These are phyloP conservation scores for Aspergillus diversus DNA, from an alignment of 495 filamentous ascomycete species.

Conservation along the genomic window DNA sequence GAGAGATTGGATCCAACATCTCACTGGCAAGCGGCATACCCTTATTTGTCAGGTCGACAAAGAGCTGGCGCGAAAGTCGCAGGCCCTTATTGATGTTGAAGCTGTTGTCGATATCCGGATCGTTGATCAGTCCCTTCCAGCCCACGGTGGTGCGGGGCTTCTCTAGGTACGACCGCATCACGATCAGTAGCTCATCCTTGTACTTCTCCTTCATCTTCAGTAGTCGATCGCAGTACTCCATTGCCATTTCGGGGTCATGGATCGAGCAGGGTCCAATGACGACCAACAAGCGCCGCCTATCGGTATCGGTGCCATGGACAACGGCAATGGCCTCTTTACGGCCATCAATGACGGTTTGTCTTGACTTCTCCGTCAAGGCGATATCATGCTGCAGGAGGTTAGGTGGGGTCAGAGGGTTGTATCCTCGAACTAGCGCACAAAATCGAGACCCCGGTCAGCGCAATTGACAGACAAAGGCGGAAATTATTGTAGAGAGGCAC, in stretches of 20 bases:
- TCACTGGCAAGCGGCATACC: constrained; percentile 99
- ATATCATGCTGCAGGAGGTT: constrained; percentile 97
- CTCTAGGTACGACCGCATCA: constrained; percentile 98
- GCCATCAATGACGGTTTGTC: constrained; percentile 75
- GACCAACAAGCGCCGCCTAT: constrained; percentile 78
- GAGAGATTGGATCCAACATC: constrained; percentile 98
- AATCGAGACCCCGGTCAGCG: neutral
- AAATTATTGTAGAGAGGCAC: constrained; percentile 26
- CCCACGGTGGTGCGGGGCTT: constrained; percentile 98
- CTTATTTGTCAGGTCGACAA: constrained; percentile 89
- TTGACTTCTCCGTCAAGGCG: constrained; percentile 73
- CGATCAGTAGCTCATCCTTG: constrained; percentile 84
- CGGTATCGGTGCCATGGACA: constrained; percentile 75
- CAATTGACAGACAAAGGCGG: constrained; percentile 11
- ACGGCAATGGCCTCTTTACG: constrained; percentile 82
- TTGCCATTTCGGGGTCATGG: constrained; percentile 88
- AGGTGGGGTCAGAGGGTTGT: constrained; percentile 92
- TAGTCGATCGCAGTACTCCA: constrained; percentile 91
- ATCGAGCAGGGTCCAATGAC: constrained; percentile 97
- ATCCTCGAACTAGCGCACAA: constrained; percentile 68
- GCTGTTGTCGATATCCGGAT: constrained; percentile 97
- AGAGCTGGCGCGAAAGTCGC: constrained; percentile 83
- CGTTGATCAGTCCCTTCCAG: constrained; percentile 99
- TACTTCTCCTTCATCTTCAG: constrained; percentile 86
- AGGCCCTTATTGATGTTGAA: constrained; percentile 99